Conservation (phyloP, 768 basidiomycete genomes). For the Psilocybe tampanensis region DNA sequence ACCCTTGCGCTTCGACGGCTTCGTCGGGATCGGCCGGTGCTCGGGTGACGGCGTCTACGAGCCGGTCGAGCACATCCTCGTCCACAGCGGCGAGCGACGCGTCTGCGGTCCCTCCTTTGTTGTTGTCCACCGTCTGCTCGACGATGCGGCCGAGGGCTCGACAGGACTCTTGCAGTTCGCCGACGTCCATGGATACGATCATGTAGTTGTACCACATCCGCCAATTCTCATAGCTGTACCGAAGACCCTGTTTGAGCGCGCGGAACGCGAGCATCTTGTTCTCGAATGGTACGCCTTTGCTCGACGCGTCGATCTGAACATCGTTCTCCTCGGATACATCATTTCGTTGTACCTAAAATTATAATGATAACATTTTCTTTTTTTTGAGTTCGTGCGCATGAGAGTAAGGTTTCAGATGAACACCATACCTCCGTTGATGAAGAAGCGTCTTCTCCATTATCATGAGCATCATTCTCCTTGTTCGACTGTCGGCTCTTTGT, state of each 20-base stretch:
- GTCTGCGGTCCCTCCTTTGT: constrained; percentile 29
- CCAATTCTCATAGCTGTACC: constrained; percentile 88
- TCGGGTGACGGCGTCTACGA: constrained; percentile 85
- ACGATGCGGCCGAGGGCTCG: constrained; percentile 83
- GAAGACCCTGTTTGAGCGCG: constrained; percentile 89
- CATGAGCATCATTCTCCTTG: constrained; percentile 21
- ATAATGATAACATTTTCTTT: not conserved
- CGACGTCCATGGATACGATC: constrained; percentile 90
- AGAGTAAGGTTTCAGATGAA: not conserved
- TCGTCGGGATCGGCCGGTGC: constrained; percentile 42
- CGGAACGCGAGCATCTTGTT: constrained; percentile 91
- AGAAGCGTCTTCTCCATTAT: constrained; percentile 26
- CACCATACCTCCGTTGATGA: constrained; percentile 22
- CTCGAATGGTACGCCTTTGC: constrained; percentile 53
- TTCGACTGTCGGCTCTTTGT: constrained; percentile 19
- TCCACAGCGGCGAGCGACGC: constrained; percentile 65
- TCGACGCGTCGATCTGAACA: constrained; percentile 16
- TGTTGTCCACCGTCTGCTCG: constrained; percentile 59
- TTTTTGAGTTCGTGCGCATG: not conserved
- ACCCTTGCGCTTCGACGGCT: constrained; percentile 17
- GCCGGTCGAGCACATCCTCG: constrained; percentile 83
- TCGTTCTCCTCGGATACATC: constrained; percentile 1
- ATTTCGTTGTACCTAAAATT: not conserved
- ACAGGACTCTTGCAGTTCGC: constrained; percentile 86
- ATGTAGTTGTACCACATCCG: constrained; percentile 99